phyloP scores from a whole-genome alignment of 192 early-diverging fungal species.

The Ramicandelaber brevisporus region DNA sequence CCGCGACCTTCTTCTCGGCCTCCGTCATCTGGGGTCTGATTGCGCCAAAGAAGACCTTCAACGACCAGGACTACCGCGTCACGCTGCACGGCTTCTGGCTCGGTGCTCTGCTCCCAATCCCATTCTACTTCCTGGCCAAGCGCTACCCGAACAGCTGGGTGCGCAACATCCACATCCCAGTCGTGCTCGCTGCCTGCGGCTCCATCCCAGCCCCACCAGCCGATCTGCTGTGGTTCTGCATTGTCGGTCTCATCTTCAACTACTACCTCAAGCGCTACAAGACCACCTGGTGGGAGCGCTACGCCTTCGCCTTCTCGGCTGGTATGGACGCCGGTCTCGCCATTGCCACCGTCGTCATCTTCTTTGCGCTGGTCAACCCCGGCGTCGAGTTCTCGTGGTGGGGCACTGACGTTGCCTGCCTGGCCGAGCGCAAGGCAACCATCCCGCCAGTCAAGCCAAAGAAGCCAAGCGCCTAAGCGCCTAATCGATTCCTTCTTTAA shows the following conservation, averaged over 20 bases:
- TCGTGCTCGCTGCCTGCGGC: slow-evolving; percentile 25
- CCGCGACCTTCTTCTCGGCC: slow-evolving; percentile 31
- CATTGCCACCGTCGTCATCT: slow-evolving; percentile 16
- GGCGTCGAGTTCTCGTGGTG: slow-evolving; percentile 17
- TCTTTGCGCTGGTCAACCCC: slow-evolving; percentile 12
- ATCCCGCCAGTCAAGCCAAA: no score
- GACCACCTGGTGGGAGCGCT: slow-evolving; percentile 30
- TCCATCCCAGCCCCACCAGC: slow-evolving; percentile 33
- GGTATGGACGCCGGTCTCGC: slow-evolving; percentile 25
- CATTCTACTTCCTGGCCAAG: slow-evolving; percentile 21
- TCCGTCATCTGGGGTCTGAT: slow-evolving; percentile 55
- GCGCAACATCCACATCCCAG: slow-evolving; percentile 26
- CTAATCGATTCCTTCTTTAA: no score
- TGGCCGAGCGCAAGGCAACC: no score
- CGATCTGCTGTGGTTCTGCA: slow-evolving; percentile 19
- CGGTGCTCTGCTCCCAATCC: slow-evolving; percentile 29
- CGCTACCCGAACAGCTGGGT: slow-evolving; percentile 29
- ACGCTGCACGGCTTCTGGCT: slow-evolving; percentile 12
- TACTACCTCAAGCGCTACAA: slow-evolving; percentile 34
- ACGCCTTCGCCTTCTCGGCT: slow-evolving; percentile 25
- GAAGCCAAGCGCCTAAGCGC: no score
- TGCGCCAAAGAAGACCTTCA: slow-evolving; percentile 34
- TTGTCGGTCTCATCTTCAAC: slow-evolving; percentile 43
- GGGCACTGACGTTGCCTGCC: slow-evolving; percentile 12
- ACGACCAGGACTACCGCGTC: slow-evolving; percentile 13